Evolutionary conservation across 805 yeast genomes (phyloP), one percentile per base, ranked within the genome.

Genomic region (Hermanozyma aechmeae): DNA sequence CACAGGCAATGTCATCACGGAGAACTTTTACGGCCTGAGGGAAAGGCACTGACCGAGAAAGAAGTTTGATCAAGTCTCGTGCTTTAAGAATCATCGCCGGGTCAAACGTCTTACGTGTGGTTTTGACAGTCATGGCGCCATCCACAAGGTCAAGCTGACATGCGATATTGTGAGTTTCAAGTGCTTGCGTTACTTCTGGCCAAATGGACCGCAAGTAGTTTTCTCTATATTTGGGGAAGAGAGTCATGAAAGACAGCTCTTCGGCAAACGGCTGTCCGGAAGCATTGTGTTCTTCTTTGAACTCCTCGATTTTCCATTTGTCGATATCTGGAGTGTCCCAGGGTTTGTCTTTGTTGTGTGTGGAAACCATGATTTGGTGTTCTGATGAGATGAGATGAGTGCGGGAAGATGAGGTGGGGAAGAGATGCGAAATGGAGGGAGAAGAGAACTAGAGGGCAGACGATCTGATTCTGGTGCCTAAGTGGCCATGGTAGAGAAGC

Each of bases 301-400:
- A 92, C 33, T 85, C 93, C 20, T 84, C 95, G 20, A 76, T 65
- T 43, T 71, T 65, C 98, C 98, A 89, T 53, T 89, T 87, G 53
- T 87, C 95, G 33, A 87, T 77, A 43, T 86, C 96, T 13, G 81
- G 84, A 8, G 95, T 87, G 51, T 87, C 97, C 97, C 97, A 87
- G 30, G 97, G 97, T 57, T 89, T 89, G 46, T 92, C 97, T 49
- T 76, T 79, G 56, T 92, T 84, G 56, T 89, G 87, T 26, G 94
- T 84, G 2, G 96, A 84, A 15, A 80, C 85, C 98, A 89, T 89
- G 7, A 7, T 17, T 17, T 10, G 20, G 10, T 17, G 20, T 10
- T 17, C 20, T 7, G 7, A 7, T 17, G 20, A 7, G 9, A 17
- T 10, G 20, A 7, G 20, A 17, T 10, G 20, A 7, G 20, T n/a